Conservation (phyloP, 139 green algal genomes). For the Chlorella sorokiniana region DNA sequence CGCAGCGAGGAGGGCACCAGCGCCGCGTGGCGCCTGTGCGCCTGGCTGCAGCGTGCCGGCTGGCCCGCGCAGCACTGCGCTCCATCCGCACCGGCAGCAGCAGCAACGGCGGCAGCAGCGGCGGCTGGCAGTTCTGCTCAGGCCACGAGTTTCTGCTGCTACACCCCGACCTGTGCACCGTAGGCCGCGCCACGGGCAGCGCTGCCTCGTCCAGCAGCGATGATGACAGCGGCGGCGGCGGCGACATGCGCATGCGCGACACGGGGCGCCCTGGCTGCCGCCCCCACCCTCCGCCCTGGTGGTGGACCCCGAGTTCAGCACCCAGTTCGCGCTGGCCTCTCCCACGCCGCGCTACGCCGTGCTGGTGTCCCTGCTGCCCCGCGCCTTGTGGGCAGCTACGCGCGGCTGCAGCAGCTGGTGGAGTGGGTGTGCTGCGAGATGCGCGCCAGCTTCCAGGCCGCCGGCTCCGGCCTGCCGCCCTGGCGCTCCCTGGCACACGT, state of each 20-base stretch:
- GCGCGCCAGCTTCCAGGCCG: background rate
- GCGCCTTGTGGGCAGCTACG: constrained; percentile 28
- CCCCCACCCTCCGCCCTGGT: background rate
- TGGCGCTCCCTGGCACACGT: constrained; percentile 24
- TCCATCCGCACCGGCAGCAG: constrained; percentile 9
- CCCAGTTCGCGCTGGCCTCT: background rate
- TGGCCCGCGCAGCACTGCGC: constrained; percentile 29
- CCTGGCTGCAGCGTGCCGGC: constrained; percentile 23
- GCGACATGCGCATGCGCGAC: background rate
- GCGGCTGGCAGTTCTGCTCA: constrained; percentile 11
- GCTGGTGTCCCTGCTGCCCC: constrained; percentile 19
- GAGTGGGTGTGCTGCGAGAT: constrained; percentile 24
- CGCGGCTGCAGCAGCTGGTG: constrained; percentile 23
- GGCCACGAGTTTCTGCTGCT: constrained; percentile 28
- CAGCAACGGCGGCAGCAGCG: background rate
- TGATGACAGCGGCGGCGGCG: background rate
- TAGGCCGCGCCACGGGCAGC: background rate
- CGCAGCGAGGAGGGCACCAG: constrained; percentile 28
- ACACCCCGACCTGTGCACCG: background rate
- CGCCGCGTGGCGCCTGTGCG: constrained; percentile 12
- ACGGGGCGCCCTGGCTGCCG: no score
- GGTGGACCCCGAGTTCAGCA: background rate
- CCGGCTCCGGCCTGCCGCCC: constrained; percentile 1
- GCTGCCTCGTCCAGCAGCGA: background rate
- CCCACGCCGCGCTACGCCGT: background rate